Evolutionary conservation across 2,329 filamentous ascomycete genomes (phyloP), one percentile per base, ranked within the genome.

Genomic region (Cryphonectria carpinicola): DNA sequence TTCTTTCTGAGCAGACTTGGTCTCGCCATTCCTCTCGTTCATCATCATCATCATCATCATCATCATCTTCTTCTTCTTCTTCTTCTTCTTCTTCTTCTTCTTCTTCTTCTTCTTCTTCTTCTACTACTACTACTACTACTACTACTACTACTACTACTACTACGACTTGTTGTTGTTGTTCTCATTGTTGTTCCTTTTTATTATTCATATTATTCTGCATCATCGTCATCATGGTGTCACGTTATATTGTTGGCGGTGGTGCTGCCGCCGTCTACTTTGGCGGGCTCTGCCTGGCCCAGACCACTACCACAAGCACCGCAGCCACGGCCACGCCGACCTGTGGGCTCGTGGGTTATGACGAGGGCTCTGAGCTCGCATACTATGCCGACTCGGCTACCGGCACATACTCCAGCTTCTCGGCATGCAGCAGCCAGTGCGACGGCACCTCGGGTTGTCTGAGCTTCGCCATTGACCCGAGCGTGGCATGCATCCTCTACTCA

Each of bases 401-500:
- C 43, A 46, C 32, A 4, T 65, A 71, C 32, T 54, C 68, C 43
- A 72, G 62, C 39, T 65, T 64, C 39, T 54, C 68, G 49, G 71
- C 62, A 13, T 72, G 71, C 56, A 68, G 63, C 46, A 32, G 68
- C 56, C 71, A 71, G 28, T 72, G 71, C 54, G 58, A 72, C 17
- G 61, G 65, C 66, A 71, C 65, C 66, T 54, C 63, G 0, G 68
- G 62, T 22, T 72, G 71, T 37, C n/a, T 72, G 39, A 71, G 68
- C 58, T 72, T 72, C n/a, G 70, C 71, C 3, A 68, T 68, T 14
- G 58, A 68, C 46, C 66, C 66, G 3, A 52, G 39, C 32, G 66
- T 68, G 41, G 66, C 66, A 19, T 72, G 71, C 37, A 72, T 72
- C 32, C 69, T 72, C 14, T 72, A 72, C 66, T 32, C 43, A 4